Percentiles rank a stretch among this genome's conserved stretches.
Evolutionary conservation across 2,329 filamentous ascomycete genomes (phyloP).

Genomic region (Chaetomiaceae sp.): DNA sequence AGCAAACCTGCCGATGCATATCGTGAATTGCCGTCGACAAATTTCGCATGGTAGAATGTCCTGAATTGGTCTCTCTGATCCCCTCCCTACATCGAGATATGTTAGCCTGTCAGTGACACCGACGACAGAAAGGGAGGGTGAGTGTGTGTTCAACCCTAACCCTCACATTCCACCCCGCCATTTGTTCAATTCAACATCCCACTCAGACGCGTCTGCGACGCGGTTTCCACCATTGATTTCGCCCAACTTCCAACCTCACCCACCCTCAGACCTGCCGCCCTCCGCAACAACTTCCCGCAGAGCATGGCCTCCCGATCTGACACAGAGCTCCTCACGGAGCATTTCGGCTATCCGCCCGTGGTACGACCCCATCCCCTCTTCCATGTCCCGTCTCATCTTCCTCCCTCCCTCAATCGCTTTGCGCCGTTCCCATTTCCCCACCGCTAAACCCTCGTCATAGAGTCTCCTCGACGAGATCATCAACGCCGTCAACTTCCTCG

Average conservation of each 20-base stretch:
- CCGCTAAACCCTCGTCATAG: slow-evolving; percentile 41
- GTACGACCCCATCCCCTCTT: slow-evolving; percentile 57
- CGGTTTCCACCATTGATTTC: too few relatives aligned
- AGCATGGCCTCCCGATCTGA: slow-evolving; percentile 34
- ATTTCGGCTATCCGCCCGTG: slow-evolving; percentile 89
- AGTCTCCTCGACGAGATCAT: slow-evolving; percentile 96
- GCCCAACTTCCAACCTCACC: background rate
- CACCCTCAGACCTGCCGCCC: background rate
- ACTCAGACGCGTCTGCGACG: background rate
- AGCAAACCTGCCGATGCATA: too few relatives aligned
- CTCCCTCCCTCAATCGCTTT: background rate
- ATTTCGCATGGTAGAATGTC: too few relatives aligned
- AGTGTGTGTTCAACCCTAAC: background rate
- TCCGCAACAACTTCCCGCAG: too few relatives aligned
- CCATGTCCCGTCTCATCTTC: too few relatives aligned
- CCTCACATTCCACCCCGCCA: background rate
- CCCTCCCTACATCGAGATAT: too few relatives aligned
- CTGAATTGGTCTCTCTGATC: too few relatives aligned
- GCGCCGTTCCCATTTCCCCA: slow-evolving; percentile 2
- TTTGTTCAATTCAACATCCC: background rate
- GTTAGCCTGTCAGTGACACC: too few relatives aligned
- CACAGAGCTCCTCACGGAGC: slow-evolving; percentile 78
- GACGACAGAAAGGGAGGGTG: too few relatives aligned
- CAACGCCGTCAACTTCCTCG: slow-evolving; percentile 89
- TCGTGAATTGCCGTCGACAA: too few relatives aligned